Percentiles rank a stretch among this genome's conserved stretches.
Evolutionary conservation across 2,329 filamentous ascomycete species (phyloP).

Genomic region (Colletotrichum somersetense): DNA sequence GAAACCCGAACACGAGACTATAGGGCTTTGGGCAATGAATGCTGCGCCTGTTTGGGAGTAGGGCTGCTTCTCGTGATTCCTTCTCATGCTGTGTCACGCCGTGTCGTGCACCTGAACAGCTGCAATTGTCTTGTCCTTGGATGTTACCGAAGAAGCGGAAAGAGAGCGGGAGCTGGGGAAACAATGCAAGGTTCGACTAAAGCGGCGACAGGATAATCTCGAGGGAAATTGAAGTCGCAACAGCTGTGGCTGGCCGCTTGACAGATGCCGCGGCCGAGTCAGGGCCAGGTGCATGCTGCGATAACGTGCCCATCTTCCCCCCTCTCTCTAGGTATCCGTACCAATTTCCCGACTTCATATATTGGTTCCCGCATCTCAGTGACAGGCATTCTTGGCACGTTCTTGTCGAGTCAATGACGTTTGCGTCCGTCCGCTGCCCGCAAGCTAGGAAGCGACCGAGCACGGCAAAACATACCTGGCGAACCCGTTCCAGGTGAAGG

Average conservation of each 20-base stretch:
- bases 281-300: slow-evolving; percentile 7
- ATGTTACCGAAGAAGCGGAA: neutral
- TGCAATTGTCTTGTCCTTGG: slow-evolving; percentile 8
- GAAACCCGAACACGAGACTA: slow-evolving; percentile 34
- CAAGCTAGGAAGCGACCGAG: slow-evolving; percentile 8
- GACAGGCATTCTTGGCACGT: slow-evolving; percentile 13
- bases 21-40: slow-evolving; percentile 21
- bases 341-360: slow-evolving; percentile 24
- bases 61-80: slow-evolving; percentile 19
- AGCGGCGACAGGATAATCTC: slow-evolving; percentile 6
- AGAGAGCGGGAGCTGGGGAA: slow-evolving; percentile 2
- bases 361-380: slow-evolving; percentile 1
- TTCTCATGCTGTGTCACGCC: neutral
- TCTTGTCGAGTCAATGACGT: slow-evolving; percentile 5
- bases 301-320: neutral
- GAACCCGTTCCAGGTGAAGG: slow-evolving; percentile 15
- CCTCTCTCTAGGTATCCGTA: neutral
- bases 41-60: neutral
- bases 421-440: neutral
- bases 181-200: neutral
- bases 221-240: neutral
- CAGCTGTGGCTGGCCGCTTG: slow-evolving; percentile 1
- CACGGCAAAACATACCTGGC: slow-evolving; percentile 4
- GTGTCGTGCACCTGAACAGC: neutral
- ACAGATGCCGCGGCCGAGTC: slow-evolving; percentile 23